Evolutionary conservation across 225 moss, liverwort and hornwort species (phyloP).

Genomic region (Physcomitrellopsis africana): DNA sequence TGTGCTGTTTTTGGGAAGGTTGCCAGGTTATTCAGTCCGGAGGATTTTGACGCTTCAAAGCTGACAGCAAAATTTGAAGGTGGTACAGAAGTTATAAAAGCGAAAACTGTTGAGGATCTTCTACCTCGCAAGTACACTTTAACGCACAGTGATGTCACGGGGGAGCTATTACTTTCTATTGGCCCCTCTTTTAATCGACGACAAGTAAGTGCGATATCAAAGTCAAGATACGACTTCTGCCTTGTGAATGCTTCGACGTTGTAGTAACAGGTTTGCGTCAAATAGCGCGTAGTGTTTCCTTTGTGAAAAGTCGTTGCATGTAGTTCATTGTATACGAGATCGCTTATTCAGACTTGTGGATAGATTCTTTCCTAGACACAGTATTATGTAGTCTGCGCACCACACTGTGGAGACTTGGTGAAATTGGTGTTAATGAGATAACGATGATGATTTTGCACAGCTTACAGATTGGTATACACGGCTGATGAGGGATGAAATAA

Average conservation of each 20-base stretch:
- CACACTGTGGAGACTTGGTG: not conserved
- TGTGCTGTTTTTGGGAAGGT: constrained; percentile 38
- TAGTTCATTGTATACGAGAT: constrained; percentile 4
- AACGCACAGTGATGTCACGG: constrained; percentile 71
- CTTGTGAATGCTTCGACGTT: constrained; percentile 11
- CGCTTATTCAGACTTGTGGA: constrained; percentile 18
- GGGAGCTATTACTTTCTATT: constrained; percentile 63
- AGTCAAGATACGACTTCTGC: not conserved
- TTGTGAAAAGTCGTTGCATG: too few relatives aligned
- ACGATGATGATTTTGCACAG: constrained; percentile 41
- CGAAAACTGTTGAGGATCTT: constrained; percentile 39
- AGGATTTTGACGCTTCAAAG: constrained; percentile 61
- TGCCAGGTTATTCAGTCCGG: constrained; percentile 66
- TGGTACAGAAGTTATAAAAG: constrained; percentile 29
- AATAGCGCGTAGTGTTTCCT: not conserved
- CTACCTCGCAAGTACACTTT: constrained; percentile 73
- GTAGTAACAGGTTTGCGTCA: constrained; percentile 5
- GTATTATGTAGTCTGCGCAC: not conserved
- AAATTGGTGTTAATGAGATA: constrained; percentile 28
- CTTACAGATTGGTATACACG: constrained; percentile 68
- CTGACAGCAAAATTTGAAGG: constrained; percentile 54
- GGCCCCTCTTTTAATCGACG: constrained; percentile 58
- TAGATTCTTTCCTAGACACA: constrained; percentile 14
- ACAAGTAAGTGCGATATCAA: constrained; percentile 51
- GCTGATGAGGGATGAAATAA: constrained; percentile 74